These are phyloP conservation scores for Lentithecium fluviatile DNA, from an alignment of 495 filamentous ascomycete species.

Conservation along the genomic window DNA sequence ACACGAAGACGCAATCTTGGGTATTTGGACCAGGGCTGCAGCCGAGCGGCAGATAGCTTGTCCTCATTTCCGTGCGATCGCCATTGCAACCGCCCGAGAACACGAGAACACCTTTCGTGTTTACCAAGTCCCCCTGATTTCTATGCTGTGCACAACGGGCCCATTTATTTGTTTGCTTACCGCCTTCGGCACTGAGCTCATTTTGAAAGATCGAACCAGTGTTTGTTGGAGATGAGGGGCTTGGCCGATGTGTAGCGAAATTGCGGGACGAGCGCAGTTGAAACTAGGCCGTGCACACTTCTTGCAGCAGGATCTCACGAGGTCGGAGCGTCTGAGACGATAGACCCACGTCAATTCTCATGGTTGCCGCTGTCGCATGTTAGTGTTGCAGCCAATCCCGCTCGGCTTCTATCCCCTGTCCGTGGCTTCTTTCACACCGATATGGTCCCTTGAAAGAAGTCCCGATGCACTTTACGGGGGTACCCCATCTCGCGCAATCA, in stretches of 20 bases:
- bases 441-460: too few species aligned
- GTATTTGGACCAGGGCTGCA: slow-evolving; percentile 17
- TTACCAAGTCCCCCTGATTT: background rate
- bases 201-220: slow-evolving; percentile 22
- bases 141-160: slow-evolving; percentile 11
- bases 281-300: slow-evolving; percentile 29
- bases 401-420: slow-evolving; percentile 5
- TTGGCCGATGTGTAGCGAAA: slow-evolving; percentile 26
- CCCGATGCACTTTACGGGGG: too few species aligned
- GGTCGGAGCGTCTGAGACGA: slow-evolving; percentile 20
- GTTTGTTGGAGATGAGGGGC: slow-evolving; percentile 1
- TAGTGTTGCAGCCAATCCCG: slow-evolving; percentile 18
- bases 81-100: background rate
- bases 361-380: slow-evolving; percentile 28
- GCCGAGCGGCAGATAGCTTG: slow-evolving; percentile 21
- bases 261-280: slow-evolving; percentile 23
- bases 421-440: too few species aligned
- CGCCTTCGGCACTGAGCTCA: slow-evolving; percentile 4
- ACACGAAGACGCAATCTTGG: slow-evolving; percentile 21
- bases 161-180: slow-evolving; percentile 20
- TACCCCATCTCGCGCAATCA: slow-evolving; percentile 30
- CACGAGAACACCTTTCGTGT: background rate
- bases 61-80: slow-evolving; percentile 23
- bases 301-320: slow-evolving; percentile 25
- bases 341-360: slow-evolving; percentile 20